These are phyloP conservation scores for Venturia aucupariae DNA, from an alignment of 2,329 filamentous ascomycete species.

Conservation along the genomic window DNA sequence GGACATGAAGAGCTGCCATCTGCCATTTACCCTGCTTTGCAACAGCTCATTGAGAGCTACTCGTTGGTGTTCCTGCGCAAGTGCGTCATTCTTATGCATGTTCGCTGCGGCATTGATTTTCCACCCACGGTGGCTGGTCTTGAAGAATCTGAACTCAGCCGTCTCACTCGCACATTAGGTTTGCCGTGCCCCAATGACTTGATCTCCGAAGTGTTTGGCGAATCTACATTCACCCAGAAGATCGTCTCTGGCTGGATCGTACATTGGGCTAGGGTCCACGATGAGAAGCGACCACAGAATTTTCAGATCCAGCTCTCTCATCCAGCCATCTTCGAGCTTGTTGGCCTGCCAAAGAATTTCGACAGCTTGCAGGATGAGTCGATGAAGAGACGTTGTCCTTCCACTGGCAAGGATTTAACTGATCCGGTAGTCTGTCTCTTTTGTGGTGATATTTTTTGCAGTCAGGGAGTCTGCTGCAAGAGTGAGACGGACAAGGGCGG, in stretches of 20 bases:
- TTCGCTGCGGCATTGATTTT: slow-evolving; percentile 83
- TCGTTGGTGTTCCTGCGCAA: slow-evolving; percentile 88
- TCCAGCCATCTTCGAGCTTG: slow-evolving; percentile 85
- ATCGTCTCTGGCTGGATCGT: slow-evolving; percentile 64
- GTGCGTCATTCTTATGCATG: slow-evolving; percentile 69
- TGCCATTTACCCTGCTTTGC: slow-evolving; percentile 26
- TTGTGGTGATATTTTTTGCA: slow-evolving; percentile 95
- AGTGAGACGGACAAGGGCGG: slow-evolving; percentile 59
- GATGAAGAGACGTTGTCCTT: slow-evolving; percentile 73
- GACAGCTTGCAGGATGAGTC: slow-evolving; percentile 89
- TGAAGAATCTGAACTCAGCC: slow-evolving; percentile 68
- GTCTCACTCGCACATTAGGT: slow-evolving; percentile 65
- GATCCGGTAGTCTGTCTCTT: slow-evolving; percentile 90
- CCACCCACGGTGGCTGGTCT: slow-evolving; percentile 57
- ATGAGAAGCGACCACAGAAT: slow-evolving; percentile 19
- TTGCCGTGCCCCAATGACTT: slow-evolving; percentile 74
- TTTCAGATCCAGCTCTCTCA: slow-evolving; percentile 51
- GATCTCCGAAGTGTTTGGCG: slow-evolving; percentile 42
- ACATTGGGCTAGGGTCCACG: slow-evolving; percentile 42
- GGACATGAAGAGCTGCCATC: slow-evolving; percentile 19
- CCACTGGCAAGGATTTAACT: slow-evolving; percentile 79
- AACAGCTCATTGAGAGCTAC: slow-evolving; percentile 59
- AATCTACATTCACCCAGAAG: slow-evolving; percentile 33
- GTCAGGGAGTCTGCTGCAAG: slow-evolving; percentile 85
- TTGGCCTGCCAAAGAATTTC: slow-evolving; percentile 85